Conservation (phyloP, 148 eudicot genomes). For the Vaccinium myrtillus region DNA sequence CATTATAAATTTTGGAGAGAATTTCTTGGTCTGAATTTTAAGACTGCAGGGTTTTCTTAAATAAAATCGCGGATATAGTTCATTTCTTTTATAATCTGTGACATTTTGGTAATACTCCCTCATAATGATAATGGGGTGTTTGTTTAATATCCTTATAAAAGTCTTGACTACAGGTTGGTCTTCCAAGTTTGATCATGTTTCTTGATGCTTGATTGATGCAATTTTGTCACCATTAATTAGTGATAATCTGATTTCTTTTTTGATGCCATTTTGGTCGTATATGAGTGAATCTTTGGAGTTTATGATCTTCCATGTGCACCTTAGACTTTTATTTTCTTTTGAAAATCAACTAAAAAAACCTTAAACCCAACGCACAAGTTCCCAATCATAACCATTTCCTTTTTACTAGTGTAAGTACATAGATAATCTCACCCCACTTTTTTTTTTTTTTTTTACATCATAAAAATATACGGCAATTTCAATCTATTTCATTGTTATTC, state of each 20-base stretch:
- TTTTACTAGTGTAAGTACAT: too few species aligned
- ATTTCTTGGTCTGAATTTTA: too few species aligned
- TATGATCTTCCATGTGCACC: slow-evolving; percentile 7
- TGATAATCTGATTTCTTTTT: neutral
- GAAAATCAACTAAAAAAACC: neutral
- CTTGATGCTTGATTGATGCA: neutral
- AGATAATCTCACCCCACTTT: too few species aligned
- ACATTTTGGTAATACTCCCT: too few species aligned
- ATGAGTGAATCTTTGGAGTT: neutral
- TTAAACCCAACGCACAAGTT: neutral
- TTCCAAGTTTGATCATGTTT: neutral
- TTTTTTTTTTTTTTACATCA: too few species aligned
- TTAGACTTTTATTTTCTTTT: neutral
- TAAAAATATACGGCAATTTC: too few species aligned
- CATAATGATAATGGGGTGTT: neutral
- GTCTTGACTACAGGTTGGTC: neutral
- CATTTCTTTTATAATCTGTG: too few species aligned
- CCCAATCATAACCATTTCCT: neutral
- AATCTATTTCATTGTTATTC: too few species aligned
- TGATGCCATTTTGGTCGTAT: neutral
- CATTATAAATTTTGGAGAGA: too few species aligned
- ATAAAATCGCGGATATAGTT: too few species aligned
- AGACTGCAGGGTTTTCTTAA: too few species aligned
- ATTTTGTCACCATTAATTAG: neutral
- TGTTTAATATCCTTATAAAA: neutral